Percentiles rank a stretch among this genome's conserved stretches.
These are phyloP conservation scores for Ogataea pignaliae DNA, from an alignment of 805 yeast species.

Conservation along the genomic window DNA sequence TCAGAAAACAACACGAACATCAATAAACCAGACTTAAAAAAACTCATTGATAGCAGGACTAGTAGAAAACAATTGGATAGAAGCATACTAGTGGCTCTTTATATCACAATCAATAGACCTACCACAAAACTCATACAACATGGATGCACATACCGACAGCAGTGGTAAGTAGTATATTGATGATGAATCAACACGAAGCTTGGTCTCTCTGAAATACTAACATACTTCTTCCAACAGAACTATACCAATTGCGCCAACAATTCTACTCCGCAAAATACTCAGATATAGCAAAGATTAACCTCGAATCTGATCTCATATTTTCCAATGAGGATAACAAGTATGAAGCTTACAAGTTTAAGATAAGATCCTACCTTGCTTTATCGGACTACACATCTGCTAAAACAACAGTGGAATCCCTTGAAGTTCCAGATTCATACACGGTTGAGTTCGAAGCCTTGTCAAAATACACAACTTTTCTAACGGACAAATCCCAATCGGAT, in stretches of 20 bases:
- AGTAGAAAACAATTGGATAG: too few relatives aligned
- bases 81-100: too few relatives aligned
- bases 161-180: constrained; percentile 22
- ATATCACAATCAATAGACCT: too few relatives aligned
- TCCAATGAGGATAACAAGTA: constrained; percentile 20
- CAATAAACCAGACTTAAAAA: too few relatives aligned
- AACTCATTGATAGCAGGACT: too few relatives aligned
- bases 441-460: constrained; percentile 13
- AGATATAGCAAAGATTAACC: constrained; percentile 14
- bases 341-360: constrained; percentile 22
- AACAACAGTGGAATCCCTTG: constrained; percentile 5
- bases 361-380: constrained; percentile 16
- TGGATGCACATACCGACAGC: constrained; percentile 25
- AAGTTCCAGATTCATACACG: constrained; percentile 7
- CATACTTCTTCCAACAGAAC: constrained; percentile 9
- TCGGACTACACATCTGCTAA: constrained; percentile 16
- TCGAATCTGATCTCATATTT: constrained; percentile 24
- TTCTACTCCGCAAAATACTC: constrained; percentile 23
- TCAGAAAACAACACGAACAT: too few relatives aligned
- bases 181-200: neutral
- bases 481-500: constrained; percentile 12
- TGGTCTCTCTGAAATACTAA: neutral
- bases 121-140: constrained; percentile 2
- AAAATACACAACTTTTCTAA: constrained; percentile 8
- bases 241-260: constrained; percentile 28